phyloP scores from a whole-genome alignment of 768 basidiomycete genomes.

The Paxillus ammoniavirescens region DNA sequence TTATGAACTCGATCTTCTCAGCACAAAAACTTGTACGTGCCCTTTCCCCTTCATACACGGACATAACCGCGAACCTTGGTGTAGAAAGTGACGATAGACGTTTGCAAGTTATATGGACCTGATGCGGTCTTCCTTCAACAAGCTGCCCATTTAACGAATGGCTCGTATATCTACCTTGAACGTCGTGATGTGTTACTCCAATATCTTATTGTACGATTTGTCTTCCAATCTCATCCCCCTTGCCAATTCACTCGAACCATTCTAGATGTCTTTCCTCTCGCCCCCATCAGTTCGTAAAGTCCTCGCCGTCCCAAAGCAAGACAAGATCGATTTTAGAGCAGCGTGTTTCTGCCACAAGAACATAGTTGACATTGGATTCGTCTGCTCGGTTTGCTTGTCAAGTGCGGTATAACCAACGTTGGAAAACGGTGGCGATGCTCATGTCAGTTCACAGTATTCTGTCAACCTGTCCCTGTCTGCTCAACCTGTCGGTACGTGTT shows the following conservation, averaged over 20 bases:
- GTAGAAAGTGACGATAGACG: slow-evolving; percentile 95
- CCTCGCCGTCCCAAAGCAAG: slow-evolving; percentile 86
- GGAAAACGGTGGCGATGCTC: slow-evolving; percentile 1
- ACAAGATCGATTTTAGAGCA: slow-evolving; percentile 94
- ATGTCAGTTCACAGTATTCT: slow-evolving; percentile 65
- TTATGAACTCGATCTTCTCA: slow-evolving; percentile 99
- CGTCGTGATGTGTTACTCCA: slow-evolving; percentile 87
- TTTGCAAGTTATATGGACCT: slow-evolving; percentile 85
- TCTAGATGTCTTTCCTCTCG: slow-evolving; percentile 81
- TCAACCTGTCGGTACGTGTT: slow-evolving; percentile 83
- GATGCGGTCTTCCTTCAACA: slow-evolving; percentile 97
- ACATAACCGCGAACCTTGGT: slow-evolving; percentile 25
- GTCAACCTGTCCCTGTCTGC: slow-evolving; percentile 90
- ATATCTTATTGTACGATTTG: slow-evolving; percentile 67
- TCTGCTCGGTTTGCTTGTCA: slow-evolving; percentile 97
- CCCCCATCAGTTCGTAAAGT: slow-evolving; percentile 69
- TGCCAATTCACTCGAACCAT: slow-evolving; percentile 4
- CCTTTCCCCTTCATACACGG: neutral
- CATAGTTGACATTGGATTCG: slow-evolving; percentile 94
- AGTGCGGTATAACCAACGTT: slow-evolving; percentile 52
- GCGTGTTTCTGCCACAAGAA: slow-evolving; percentile 99
- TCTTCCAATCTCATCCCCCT: neutral
- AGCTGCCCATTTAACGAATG: slow-evolving; percentile 92
- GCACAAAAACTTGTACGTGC: slow-evolving; percentile 88
- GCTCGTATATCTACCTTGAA: slow-evolving; percentile 85